A percentile compares a stretch with the other conserved stretches of the same genome.
Conservation (phyloP, 106 monocot genomes). For the Phalaenopsis equestris region DNA sequence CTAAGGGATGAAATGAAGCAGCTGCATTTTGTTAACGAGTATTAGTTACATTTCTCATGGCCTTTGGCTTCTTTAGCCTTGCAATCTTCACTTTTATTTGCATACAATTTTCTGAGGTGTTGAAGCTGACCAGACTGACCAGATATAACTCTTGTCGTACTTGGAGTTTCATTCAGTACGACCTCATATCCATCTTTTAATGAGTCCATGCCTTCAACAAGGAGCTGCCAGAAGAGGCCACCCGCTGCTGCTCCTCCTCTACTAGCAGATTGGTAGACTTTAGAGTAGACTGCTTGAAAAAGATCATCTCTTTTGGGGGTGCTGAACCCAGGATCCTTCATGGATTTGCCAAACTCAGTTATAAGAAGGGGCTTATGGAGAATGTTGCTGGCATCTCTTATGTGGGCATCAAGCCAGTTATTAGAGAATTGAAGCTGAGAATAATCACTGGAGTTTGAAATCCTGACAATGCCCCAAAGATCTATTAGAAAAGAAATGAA, state of each 20-base stretch:
- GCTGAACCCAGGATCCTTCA: constrained; percentile 67
- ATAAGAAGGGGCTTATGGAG: constrained; percentile 67
- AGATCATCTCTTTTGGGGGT: constrained; percentile 43
- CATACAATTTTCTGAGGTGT: constrained; percentile 32
- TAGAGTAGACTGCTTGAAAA: constrained; percentile 47
- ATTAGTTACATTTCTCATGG: constrained; percentile 5
- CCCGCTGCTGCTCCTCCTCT: constrained; percentile 61
- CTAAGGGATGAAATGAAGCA: no score
- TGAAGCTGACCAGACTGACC: constrained; percentile 35
- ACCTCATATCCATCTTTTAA: constrained; percentile 78
- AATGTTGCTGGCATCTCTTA: constrained; percentile 37
- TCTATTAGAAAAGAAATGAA: background rate
- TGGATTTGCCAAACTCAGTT: constrained; percentile 83
- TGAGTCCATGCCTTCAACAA: constrained; percentile 64
- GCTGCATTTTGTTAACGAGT: background rate
- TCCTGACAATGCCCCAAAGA: constrained; percentile 27
- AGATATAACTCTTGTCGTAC: constrained; percentile 43
- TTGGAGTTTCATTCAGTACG: constrained; percentile 38
- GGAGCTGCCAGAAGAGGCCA: constrained; percentile 84
- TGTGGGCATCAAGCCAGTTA: constrained; percentile 72
- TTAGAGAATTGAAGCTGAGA: constrained; percentile 53
- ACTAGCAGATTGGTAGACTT: constrained; percentile 69
- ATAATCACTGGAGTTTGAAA: constrained; percentile 39
- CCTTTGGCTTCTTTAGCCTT: constrained; percentile 24
- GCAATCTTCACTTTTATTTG: constrained; percentile 17